Evolutionary conservation across 768 basidiomycete species (phyloP).

Genomic region (Mycena filopes): DNA sequence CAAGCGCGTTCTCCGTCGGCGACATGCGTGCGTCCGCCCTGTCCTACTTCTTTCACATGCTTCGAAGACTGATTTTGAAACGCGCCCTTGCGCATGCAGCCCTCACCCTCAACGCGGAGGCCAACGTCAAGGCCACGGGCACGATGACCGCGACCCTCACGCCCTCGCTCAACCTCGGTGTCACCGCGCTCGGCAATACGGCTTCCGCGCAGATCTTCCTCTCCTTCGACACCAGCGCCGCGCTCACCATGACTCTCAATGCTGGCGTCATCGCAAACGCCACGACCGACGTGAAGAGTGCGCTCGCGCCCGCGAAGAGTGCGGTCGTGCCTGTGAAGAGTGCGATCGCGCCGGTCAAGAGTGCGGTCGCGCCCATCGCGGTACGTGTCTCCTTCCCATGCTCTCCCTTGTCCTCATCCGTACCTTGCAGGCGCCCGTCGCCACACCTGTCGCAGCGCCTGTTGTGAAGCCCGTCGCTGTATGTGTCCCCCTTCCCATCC

Average conservation of each 20-base stretch:
- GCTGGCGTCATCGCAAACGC: neutral
- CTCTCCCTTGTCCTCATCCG: no score
- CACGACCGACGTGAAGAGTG: neutral
- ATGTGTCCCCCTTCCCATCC: neutral
- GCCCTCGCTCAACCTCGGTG: constrained; percentile 38
- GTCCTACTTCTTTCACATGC: no score
- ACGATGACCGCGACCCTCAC: constrained; percentile 41
- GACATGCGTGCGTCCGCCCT: constrained; percentile 21
- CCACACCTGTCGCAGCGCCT: neutral
- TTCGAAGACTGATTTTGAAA: no score
- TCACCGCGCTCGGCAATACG: constrained; percentile 33
- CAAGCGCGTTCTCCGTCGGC: constrained; percentile 11
- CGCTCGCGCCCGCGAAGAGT: neutral
- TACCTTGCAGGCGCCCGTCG: neutral
- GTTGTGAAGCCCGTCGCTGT: neutral
- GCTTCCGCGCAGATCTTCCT: constrained; percentile 18
- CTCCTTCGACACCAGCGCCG: constrained; percentile 37
- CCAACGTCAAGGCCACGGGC: constrained; percentile 32
- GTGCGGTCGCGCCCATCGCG: no score
- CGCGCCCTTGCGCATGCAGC: no score
- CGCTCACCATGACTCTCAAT: constrained; percentile 33
- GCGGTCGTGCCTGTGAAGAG: neutral
- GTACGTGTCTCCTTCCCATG: no score
- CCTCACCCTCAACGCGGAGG: constrained; percentile 34
- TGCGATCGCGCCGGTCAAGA: no score